Conservation (phyloP, 2,329 filamentous ascomycete genomes). For the Bipolaris bicolor region DNA sequence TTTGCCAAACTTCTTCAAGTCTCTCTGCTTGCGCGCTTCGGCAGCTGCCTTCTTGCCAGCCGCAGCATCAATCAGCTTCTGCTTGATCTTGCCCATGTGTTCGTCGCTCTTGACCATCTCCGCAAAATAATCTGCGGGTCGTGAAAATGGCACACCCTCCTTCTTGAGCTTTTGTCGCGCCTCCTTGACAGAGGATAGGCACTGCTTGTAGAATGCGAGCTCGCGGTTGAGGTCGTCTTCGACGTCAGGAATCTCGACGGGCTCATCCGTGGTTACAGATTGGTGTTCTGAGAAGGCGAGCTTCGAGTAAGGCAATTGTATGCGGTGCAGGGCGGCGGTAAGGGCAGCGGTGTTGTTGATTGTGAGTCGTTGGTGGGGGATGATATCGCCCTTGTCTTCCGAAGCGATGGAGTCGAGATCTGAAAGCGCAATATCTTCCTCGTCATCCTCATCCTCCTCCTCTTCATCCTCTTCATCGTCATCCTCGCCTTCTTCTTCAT, state of each 20-base stretch:
- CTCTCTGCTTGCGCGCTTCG: slow-evolving; percentile 88
- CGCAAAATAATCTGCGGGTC: slow-evolving; percentile 94
- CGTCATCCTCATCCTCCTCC: slow-evolving; percentile 57
- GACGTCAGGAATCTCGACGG: slow-evolving; percentile 78
- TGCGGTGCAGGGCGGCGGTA: slow-evolving; percentile 77
- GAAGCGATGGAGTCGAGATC: slow-evolving; percentile 81
- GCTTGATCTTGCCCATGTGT: slow-evolving; percentile 96
- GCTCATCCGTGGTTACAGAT: slow-evolving; percentile 70
- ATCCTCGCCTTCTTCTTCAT: slow-evolving; percentile 44
- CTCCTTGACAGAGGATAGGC: slow-evolving; percentile 75
- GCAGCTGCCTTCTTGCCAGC: slow-evolving; percentile 89
- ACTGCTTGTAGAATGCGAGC: slow-evolving; percentile 90
- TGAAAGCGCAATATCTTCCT: slow-evolving; percentile 80
- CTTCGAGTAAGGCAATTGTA: slow-evolving; percentile 70
- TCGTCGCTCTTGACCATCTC: slow-evolving; percentile 99
- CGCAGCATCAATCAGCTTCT: slow-evolving; percentile 89
- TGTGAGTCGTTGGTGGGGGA: slow-evolving; percentile 89
- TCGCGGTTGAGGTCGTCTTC: slow-evolving; percentile 93
- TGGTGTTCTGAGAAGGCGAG: slow-evolving; percentile 86
- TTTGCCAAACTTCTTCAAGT: slow-evolving; percentile 99
- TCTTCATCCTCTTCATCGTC: slow-evolving; percentile 41
- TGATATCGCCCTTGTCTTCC: slow-evolving; percentile 82
- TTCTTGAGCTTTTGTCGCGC: slow-evolving; percentile 77
- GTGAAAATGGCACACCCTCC: slow-evolving; percentile 83
- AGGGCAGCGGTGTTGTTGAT: slow-evolving; percentile 97